Conservation (phyloP, 139 green algal genomes). For the Diplosphaera chodatii region DNA sequence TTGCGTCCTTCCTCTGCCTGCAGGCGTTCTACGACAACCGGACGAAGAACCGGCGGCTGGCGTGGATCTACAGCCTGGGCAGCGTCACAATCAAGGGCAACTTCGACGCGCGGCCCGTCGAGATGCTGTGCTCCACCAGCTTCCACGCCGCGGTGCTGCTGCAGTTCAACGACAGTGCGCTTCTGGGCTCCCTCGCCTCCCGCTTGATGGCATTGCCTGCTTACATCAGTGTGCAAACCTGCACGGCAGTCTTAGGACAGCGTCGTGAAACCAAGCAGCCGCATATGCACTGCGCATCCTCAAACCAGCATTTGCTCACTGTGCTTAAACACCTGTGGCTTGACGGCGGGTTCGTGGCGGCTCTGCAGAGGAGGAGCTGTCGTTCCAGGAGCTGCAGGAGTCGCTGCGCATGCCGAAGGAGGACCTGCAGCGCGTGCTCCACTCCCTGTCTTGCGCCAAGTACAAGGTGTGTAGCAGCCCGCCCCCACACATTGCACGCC, state of each 20-base stretch:
- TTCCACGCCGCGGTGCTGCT: conserved; percentile 81
- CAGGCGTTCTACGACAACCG: conserved; percentile 68
- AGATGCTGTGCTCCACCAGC: conserved; percentile 75
- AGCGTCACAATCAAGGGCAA: conserved; percentile 69
- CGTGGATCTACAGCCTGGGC: conserved; percentile 93
- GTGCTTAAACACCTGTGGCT: background rate
- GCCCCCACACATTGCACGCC: too few species aligned
- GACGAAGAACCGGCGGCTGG: conserved; percentile 82
- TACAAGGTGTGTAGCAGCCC: too few species aligned
- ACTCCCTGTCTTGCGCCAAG: conserved; percentile 85
- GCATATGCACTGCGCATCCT: too few species aligned
- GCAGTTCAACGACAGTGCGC: conserved; percentile 82
- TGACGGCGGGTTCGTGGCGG: background rate
- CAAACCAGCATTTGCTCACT: too few species aligned
- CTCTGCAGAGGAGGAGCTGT: conserved; percentile 45
- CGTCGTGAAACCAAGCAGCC: too few species aligned
- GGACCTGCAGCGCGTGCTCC: conserved; percentile 78
- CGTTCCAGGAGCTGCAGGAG: conserved; percentile 73
- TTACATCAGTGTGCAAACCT: too few species aligned
- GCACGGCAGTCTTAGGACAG: too few species aligned
- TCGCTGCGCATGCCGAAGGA: conserved; percentile 80
- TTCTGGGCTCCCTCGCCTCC: too few species aligned
- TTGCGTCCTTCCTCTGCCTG: background rate
- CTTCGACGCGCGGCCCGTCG: conserved; percentile 80
- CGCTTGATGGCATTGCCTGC: too few species aligned